These are phyloP conservation scores for Penicillium macrosclerotiorum DNA, from an alignment of 495 filamentous ascomycete species.

Conservation along the genomic window DNA sequence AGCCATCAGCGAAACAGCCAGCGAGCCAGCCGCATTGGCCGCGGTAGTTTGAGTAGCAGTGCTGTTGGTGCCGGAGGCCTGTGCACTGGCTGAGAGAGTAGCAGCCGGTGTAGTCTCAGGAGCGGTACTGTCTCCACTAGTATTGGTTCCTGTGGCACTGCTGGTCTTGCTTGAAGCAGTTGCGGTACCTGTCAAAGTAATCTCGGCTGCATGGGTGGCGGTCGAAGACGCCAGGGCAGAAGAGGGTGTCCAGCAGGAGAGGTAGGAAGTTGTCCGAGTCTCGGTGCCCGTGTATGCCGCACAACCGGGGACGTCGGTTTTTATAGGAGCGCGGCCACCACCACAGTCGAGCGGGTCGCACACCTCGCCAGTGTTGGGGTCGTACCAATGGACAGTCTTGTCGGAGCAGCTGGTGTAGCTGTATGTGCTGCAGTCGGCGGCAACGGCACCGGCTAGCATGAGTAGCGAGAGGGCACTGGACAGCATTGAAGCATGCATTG, in stretches of 20 bases:
- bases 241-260: constrained; percentile 30
- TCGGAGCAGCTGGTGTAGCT: constrained; percentile 31
- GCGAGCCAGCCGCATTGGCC: constrained; percentile 6
- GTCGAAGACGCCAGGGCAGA: constrained; percentile 4
- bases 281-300: constrained; percentile 52
- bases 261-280: constrained; percentile 35
- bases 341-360: constrained; percentile 58
- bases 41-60: neutral
- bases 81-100: constrained; percentile 6
- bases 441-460: constrained; percentile 15
- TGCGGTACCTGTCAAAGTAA: neutral
- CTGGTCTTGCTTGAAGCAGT: neutral
- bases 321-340: constrained; percentile 55
- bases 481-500: constrained; percentile 11
- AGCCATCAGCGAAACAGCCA: constrained; percentile 16
- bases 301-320: constrained; percentile 56
- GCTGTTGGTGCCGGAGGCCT: neutral
- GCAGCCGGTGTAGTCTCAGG: constrained; percentile 18
- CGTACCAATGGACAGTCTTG: constrained; percentile 44
- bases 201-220: constrained; percentile 1
- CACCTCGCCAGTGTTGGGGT: constrained; percentile 53
- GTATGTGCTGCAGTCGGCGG: constrained; percentile 9
- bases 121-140: neutral
- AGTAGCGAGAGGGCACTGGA: constrained; percentile 10
- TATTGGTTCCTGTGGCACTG: constrained; percentile 5